Evolutionary conservation across 164 flowering plant species (phyloP).

Genomic region (Taxillus chinensis): DNA sequence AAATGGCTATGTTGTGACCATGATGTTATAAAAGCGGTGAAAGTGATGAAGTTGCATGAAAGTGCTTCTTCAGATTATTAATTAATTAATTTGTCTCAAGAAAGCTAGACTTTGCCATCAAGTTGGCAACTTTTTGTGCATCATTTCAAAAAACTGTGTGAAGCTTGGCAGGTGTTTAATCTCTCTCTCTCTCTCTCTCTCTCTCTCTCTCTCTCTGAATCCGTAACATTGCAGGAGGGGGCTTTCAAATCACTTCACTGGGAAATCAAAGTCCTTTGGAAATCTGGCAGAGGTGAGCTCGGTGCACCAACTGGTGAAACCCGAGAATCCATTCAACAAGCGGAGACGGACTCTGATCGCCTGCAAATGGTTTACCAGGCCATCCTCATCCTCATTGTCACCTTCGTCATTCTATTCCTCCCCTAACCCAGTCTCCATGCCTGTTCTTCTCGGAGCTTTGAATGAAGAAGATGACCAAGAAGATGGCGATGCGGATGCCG

Average conservation of each 20-base stretch:
- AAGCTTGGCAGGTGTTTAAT: too few relatives aligned
- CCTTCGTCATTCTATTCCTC: slow-evolving; percentile 19
- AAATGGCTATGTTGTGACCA: too few relatives aligned
- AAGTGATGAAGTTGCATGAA: too few relatives aligned
- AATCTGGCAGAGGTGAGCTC: slow-evolving; percentile 28
- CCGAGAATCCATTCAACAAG: slow-evolving; percentile 60
- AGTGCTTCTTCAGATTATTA: too few relatives aligned
- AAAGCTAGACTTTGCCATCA: too few relatives aligned
- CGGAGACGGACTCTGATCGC: slow-evolving; percentile 40
- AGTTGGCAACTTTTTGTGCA: too few relatives aligned
- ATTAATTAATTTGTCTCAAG: too few relatives aligned
- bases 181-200: too few relatives aligned
- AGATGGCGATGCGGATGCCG: not conserved
- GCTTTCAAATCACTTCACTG: slow-evolving; percentile 41
- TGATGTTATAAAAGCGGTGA: too few relatives aligned
- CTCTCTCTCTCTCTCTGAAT: too few relatives aligned
- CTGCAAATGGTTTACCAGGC: slow-evolving; percentile 17
- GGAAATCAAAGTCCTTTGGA: slow-evolving; percentile 59
- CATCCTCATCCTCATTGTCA: slow-evolving; percentile 6
- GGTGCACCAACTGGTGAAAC: slow-evolving; percentile 34
- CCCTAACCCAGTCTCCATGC: slow-evolving; percentile 38
- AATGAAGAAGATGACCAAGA: slow-evolving; percentile 20
- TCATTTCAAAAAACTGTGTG: too few relatives aligned
- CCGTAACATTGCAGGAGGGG: slow-evolving; percentile 36
- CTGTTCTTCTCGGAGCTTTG: slow-evolving; percentile 17